Percentiles rank a stretch among this genome's conserved stretches.
Conservation (phyloP, 2,329 filamentous ascomycete species). For the Phaeosphaeria sp. region DNA sequence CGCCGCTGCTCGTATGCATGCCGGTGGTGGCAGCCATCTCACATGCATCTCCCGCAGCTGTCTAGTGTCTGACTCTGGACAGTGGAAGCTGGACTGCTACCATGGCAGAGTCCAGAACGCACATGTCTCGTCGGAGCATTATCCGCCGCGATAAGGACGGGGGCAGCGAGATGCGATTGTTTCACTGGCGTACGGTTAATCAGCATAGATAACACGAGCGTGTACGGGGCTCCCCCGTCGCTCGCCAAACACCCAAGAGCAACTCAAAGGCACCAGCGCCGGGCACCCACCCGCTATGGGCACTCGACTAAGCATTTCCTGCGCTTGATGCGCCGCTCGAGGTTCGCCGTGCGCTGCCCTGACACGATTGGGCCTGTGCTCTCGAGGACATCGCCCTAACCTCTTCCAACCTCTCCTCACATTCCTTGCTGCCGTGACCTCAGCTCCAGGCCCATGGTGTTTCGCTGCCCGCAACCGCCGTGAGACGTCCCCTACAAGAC, state of each 20-base stretch:
- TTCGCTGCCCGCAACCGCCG: constrained; percentile 30
- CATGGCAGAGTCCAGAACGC: too few relatives aligned
- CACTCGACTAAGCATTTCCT: constrained; percentile 16
- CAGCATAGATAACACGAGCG: constrained; percentile 10
- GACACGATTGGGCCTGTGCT: constrained; percentile 35
- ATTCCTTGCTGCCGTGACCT: constrained; percentile 34
- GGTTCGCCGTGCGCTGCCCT: constrained; percentile 12
- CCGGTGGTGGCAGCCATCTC: not conserved
- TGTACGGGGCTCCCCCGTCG: constrained; percentile 14
- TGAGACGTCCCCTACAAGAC: constrained; percentile 35
- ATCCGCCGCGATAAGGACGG: constrained; percentile 9
- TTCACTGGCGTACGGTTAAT: constrained; percentile 7
- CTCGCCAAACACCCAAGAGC: constrained; percentile 17
- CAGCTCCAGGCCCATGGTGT: constrained; percentile 38
- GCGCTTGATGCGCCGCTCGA: constrained; percentile 7
- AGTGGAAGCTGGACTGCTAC: too few relatives aligned
- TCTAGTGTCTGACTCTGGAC: too few relatives aligned
- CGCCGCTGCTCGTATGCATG: not conserved
- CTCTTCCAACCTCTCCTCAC: constrained; percentile 32
- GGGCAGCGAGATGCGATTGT: not conserved
- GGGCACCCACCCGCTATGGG: constrained; percentile 16
- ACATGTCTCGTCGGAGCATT: not conserved
- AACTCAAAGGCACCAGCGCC: constrained; percentile 29
- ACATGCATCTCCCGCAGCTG: not conserved
- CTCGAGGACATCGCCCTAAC: constrained; percentile 29